A percentile compares a stretch with the other conserved stretches of the same genome.
Conservation (phyloP, 345 rosid genomes). For the Lenwebbia sp. region DNA sequence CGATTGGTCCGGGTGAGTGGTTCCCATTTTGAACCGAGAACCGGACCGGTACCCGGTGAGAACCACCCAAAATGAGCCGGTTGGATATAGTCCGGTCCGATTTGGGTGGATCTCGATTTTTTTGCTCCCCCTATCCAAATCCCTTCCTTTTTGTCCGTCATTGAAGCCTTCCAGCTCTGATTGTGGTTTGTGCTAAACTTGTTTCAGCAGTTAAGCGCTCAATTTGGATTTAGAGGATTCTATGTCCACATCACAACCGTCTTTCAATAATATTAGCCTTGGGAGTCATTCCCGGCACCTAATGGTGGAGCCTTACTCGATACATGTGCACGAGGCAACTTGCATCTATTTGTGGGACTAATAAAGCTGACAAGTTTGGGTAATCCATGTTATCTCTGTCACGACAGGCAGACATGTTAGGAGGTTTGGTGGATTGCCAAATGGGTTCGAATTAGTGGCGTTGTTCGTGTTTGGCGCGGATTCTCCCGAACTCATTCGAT, state of each 20-base stretch:
- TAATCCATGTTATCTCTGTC: not conserved
- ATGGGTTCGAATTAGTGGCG: too few species aligned
- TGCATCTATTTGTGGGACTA: not conserved
- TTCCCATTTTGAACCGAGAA: too few species aligned
- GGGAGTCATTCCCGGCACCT: not conserved
- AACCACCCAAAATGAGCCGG: too few species aligned
- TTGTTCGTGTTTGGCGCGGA: too few species aligned
- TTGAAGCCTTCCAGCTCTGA: constrained; percentile 3
- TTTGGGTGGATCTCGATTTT: too few species aligned
- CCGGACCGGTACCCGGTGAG: too few species aligned
- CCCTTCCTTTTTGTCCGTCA: constrained; percentile 5
- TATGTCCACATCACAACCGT: not conserved
- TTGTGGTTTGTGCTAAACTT: not conserved
- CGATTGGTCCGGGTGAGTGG: too few species aligned
- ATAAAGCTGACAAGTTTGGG: not conserved
- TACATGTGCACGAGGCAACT: not conserved
- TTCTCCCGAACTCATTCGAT: too few species aligned
- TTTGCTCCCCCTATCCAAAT: not conserved
- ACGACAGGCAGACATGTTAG: too few species aligned
- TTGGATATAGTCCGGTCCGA: too few species aligned
- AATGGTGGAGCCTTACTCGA: not conserved
- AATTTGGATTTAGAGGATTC: not conserved
- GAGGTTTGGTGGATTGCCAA: too few species aligned
- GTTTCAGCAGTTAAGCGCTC: not conserved
- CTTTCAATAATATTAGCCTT: not conserved